Percentiles rank a stretch among this genome's conserved stretches.
These are phyloP conservation scores for Aspergillus bridgeri DNA, from an alignment of 495 filamentous ascomycete genomes.

Conservation along the genomic window DNA sequence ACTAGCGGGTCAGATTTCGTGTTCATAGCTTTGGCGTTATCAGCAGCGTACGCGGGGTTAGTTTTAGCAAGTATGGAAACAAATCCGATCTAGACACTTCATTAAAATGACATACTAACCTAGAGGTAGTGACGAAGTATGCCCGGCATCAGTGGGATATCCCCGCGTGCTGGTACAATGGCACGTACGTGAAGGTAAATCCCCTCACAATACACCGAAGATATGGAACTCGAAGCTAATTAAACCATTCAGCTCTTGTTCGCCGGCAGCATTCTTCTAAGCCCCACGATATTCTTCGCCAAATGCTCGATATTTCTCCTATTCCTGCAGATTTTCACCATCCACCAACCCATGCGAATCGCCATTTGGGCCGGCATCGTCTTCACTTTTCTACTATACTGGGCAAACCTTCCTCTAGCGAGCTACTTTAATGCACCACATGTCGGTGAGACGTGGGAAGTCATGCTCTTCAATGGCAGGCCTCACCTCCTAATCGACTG, in stretches of 20 bases:
- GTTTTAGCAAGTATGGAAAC: neutral
- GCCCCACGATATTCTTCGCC: neutral
- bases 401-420: neutral
- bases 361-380: neutral
- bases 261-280: neutral
- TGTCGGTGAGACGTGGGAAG: neutral
- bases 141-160: conserved; percentile 1
- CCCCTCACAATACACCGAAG: too few species aligned
- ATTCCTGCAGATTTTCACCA: neutral
- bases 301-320: neutral
- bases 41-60: neutral
- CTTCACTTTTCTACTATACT: conserved; percentile 1
- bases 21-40: neutral
- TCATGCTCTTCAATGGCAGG: neutral
- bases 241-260: neutral
- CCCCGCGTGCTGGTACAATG: neutral
- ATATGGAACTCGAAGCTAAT: too few species aligned
- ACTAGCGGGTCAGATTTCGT: neutral
- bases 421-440: neutral
- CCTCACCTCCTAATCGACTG: neutral
- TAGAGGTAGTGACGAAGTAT: neutral
- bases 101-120: too few species aligned
- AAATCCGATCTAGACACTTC: neutral
- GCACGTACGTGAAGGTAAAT: neutral
- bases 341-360: neutral